A percentile compares a stretch with the other conserved stretches of the same genome.
Conservation (phyloP, 805 yeast species). For the Teunomyces cretensis region DNA sequence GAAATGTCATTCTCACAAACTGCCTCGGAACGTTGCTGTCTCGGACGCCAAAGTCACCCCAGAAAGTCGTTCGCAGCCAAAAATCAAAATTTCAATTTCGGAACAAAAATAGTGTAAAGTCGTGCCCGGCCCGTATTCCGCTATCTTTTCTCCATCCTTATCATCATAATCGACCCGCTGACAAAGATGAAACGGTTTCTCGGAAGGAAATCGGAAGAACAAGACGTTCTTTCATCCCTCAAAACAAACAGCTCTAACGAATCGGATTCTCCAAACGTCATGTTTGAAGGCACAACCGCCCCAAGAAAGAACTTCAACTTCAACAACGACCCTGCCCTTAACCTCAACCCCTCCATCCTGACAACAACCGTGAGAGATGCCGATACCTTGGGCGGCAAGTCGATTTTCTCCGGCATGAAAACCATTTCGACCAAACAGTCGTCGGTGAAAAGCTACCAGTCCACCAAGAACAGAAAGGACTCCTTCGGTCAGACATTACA, state of each 20-base stretch:
- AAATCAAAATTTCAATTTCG: neutral
- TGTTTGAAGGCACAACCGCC: constrained; percentile 20
- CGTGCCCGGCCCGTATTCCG: too few relatives aligned
- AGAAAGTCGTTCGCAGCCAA: neutral
- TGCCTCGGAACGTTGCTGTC: neutral
- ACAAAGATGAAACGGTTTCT: constrained; percentile 2
- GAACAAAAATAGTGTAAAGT: neutral
- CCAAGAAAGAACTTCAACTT: constrained; percentile 13
- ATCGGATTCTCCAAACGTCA: constrained; percentile 32
- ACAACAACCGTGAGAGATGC: constrained; percentile 25
- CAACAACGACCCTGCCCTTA: constrained; percentile 31
- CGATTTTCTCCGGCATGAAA: constrained; percentile 37
- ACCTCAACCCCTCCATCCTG: constrained; percentile 37
- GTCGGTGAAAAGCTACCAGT: constrained; percentile 15
- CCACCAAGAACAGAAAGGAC: constrained; percentile 2
- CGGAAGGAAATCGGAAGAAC: neutral
- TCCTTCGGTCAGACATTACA: constrained; percentile 37
- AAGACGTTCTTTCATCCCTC: constrained; percentile 6
- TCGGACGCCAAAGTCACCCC: too few relatives aligned
- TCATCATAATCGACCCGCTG: neutral
- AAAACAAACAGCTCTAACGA: constrained; percentile 11
- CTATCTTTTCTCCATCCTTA: neutral
- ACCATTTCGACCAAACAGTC: constrained; percentile 42
- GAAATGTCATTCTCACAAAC: neutral
- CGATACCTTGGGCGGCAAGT: constrained; percentile 19